These are phyloP conservation scores for Raffaelea arxii DNA, from an alignment of 2,329 filamentous ascomycete species.

Conservation along the genomic window DNA sequence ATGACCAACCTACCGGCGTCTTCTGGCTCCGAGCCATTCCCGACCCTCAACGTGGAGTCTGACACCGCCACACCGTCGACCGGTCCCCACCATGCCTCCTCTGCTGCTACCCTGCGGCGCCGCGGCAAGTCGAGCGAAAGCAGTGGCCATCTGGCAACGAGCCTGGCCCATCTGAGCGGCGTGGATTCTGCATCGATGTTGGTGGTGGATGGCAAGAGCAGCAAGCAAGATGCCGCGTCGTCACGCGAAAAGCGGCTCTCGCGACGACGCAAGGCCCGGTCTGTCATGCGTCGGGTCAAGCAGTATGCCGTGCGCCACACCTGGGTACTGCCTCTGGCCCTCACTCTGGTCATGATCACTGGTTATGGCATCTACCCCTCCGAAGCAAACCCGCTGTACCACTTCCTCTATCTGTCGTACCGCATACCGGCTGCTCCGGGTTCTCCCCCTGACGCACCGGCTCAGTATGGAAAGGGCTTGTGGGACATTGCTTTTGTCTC, in stretches of 20 bases:
- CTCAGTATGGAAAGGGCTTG: slow-evolving; percentile 80
- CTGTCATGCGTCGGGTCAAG: slow-evolving; percentile 43
- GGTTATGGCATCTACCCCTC: slow-evolving; percentile 69
- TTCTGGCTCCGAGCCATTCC: slow-evolving; percentile 42
- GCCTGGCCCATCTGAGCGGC: slow-evolving; percentile 32
- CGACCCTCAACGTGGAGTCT: slow-evolving; percentile 31
- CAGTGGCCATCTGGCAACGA: slow-evolving; percentile 41
- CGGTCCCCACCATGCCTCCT: slow-evolving; percentile 13
- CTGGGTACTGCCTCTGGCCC: slow-evolving; percentile 55
- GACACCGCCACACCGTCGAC: not conserved
- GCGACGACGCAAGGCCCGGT: slow-evolving; percentile 46
- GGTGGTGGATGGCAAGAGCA: slow-evolving; percentile 8
- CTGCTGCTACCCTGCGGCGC: slow-evolving; percentile 29
- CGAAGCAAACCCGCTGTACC: slow-evolving; percentile 66
- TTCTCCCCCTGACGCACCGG: slow-evolving; percentile 29
- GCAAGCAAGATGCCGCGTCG: not conserved
- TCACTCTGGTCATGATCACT: slow-evolving; percentile 53
- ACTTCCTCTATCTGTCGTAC: slow-evolving; percentile 87
- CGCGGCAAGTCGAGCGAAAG: slow-evolving; percentile 46
- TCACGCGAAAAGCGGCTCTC: slow-evolving; percentile 31
- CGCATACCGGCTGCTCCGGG: slow-evolving; percentile 45
- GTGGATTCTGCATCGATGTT: slow-evolving; percentile 3
- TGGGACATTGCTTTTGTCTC: slow-evolving; percentile 79
- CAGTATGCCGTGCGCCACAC: slow-evolving; percentile 46
- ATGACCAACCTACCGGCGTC: not conserved